A percentile compares a stretch with the other conserved stretches of the same genome.
Conservation (phyloP, 306 rosid genomes). For the Quillaja saponaria region DNA sequence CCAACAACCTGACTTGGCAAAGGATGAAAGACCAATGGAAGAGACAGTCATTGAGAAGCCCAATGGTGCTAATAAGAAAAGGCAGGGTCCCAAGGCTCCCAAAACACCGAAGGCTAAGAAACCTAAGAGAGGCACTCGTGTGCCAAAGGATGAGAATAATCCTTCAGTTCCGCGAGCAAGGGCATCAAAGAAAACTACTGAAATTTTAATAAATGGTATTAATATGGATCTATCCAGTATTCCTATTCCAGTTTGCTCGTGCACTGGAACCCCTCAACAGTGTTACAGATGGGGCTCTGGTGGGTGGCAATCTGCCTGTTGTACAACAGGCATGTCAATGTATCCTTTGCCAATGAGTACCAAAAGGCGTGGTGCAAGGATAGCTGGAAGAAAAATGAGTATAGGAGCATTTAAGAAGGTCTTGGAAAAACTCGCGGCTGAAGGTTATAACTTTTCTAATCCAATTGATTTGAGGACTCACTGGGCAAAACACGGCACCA, state of each 20-base stretch:
- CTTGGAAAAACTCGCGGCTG: conserved; percentile 90
- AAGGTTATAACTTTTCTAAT: conserved; percentile 87
- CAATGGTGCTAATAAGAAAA: conserved; percentile 60
- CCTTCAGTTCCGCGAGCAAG: conserved; percentile 69
- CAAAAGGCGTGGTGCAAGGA: conserved; percentile 94
- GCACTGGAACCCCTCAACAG: conserved; percentile 88
- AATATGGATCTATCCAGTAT: conserved; percentile 81
- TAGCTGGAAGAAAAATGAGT: conserved; percentile 99
- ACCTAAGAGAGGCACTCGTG: conserved; percentile 66
- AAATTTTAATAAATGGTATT: conserved; percentile 77
- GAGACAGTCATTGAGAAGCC: conserved; percentile 58
- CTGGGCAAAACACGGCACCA: conserved; percentile 99
- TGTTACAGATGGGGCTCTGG: conserved; percentile 99
- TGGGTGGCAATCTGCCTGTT: conserved; percentile 99
- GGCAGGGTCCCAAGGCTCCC: conserved; percentile 62
- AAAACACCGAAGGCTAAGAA: conserved; percentile 78
- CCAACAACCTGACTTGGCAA: conserved; percentile 51
- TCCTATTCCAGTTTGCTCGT: conserved; percentile 89
- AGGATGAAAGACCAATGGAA: conserved; percentile 67
- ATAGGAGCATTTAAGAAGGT: conserved; percentile 99
- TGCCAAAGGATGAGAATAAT: conserved; percentile 56
- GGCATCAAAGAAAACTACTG: conserved; percentile 71
- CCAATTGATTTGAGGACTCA: conserved; percentile 89
- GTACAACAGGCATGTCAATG: conserved; percentile 77
- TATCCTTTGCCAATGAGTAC: conserved; percentile 98